Evolutionary conservation across 1,139 yeast species (phyloP).

Genomic region (Keqinozyma sinolaborantium): DNA sequence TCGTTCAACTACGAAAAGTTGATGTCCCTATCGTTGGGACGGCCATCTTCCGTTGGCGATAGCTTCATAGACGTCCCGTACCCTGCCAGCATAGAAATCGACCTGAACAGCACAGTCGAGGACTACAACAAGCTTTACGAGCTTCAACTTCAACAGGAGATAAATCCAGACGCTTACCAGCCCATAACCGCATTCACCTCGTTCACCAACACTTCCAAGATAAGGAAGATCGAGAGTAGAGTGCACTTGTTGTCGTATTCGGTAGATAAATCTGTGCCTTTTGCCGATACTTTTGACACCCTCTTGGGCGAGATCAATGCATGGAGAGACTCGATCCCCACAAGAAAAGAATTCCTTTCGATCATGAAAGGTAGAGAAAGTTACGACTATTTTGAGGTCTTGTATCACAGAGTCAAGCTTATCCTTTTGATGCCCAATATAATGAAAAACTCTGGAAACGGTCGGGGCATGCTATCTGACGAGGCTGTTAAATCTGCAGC

Average conservation of each 20-base stretch:
- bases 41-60: conserved; percentile 11
- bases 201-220: conserved; percentile 9
- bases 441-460: conserved; percentile 6
- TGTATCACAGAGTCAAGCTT: conserved; percentile 12
- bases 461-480: conserved; percentile 7
- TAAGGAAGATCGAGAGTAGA: conserved; percentile 12
- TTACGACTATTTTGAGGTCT: conserved; percentile 11
- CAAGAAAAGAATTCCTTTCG: conserved; percentile 7
- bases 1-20: conserved; percentile 8
- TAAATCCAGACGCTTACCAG: conserved; percentile 4
- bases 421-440: conserved; percentile 10
- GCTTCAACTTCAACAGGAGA: conserved; percentile 9
- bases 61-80: conserved; percentile 13
- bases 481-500: conserved; percentile 14
- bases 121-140: conserved; percentile 8
- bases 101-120: conserved; percentile 5
- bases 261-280: conserved; percentile 8
- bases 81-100: conserved; percentile 10
- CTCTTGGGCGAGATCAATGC: conserved; percentile 7
- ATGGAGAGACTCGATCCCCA: conserved; percentile 9
- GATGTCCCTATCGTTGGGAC: conserved; percentile 8
- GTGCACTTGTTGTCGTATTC: conserved; percentile 11
- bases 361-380: conserved; percentile 10
- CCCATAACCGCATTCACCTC: conserved; percentile 10
- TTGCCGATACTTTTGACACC: conserved; percentile 10